phyloP scores from a whole-genome alignment of 1,284 basidiomycete species.

The Lentinula novae-zelandiae region DNA sequence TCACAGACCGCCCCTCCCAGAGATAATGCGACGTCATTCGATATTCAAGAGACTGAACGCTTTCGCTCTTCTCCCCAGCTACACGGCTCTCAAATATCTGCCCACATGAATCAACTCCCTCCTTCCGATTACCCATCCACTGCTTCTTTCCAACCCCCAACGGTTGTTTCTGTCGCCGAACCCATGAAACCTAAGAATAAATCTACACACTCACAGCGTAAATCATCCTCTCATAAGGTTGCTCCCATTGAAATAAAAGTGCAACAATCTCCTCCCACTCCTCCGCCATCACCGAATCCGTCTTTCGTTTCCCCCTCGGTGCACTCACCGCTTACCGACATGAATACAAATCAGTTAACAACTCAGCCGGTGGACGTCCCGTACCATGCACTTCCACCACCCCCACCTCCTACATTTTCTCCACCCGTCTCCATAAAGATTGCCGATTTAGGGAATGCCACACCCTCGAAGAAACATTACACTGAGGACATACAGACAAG shows the following conservation, averaged over 20 bases:
- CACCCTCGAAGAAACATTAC: conserved; percentile 78
- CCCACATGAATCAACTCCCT: conserved; percentile 35
- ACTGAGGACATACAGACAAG: conserved; percentile 94
- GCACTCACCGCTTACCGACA: conserved; percentile 11
- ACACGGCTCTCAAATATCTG: conserved; percentile 36
- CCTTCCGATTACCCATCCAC: not conserved
- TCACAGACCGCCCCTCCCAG: conserved; percentile 58
- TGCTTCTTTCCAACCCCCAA: not conserved
- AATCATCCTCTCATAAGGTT: conserved; percentile 4
- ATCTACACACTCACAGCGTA: not conserved
- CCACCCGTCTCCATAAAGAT: conserved; percentile 83
- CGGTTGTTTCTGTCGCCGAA: not conserved
- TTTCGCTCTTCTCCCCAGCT: conserved; percentile 31
- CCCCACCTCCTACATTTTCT: conserved; percentile 19
- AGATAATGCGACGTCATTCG: conserved; percentile 10
- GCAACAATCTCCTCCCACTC: conserved; percentile 9
- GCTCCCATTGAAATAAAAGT: not conserved
- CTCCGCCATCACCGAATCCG: conserved; percentile 12
- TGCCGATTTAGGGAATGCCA: conserved; percentile 87
- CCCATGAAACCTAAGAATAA: not conserved
- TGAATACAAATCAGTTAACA: conserved; percentile 18
- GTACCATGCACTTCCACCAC: conserved; percentile 16
- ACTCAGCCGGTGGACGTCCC: conserved; percentile 16
- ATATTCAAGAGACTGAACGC: not conserved
- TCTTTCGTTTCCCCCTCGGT: conserved; percentile 16